These are phyloP conservation scores for Terfezia claveryi DNA, from an alignment of 495 filamentous ascomycete species.

Conservation along the genomic window DNA sequence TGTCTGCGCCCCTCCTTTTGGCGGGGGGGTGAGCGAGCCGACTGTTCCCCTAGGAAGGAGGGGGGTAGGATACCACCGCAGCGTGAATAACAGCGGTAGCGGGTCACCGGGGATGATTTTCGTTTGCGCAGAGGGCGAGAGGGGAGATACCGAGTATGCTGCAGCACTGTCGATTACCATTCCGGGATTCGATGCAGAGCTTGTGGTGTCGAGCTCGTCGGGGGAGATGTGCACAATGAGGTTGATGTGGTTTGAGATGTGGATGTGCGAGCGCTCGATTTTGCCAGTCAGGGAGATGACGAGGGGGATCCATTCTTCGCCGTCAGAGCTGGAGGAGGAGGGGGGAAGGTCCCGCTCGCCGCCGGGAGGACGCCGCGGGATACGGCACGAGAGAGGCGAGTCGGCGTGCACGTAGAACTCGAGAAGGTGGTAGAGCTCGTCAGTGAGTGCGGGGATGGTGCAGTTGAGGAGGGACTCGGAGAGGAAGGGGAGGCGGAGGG, in stretches of 20 bases:
- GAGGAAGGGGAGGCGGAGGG: slow-evolving; percentile 51
- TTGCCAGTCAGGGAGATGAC: slow-evolving; percentile 78
- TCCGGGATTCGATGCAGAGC: slow-evolving; percentile 26
- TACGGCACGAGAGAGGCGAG: slow-evolving; percentile 74
- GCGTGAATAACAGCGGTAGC: slow-evolving; percentile 54
- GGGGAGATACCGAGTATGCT: slow-evolving; percentile 63
- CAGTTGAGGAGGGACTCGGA: slow-evolving; percentile 70
- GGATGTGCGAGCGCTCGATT: slow-evolving; percentile 70
- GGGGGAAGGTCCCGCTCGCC: slow-evolving; percentile 5
- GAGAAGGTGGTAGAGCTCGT: slow-evolving; percentile 86
- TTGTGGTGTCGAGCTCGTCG: slow-evolving; percentile 25
- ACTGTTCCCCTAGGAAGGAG: slow-evolving; percentile 25
- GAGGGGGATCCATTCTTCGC: slow-evolving; percentile 34
- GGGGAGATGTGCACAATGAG: slow-evolving; percentile 14
- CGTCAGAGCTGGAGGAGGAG: neutral
- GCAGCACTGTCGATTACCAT: slow-evolving; percentile 53
- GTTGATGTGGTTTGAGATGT: slow-evolving; percentile 42
- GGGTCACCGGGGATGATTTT: slow-evolving; percentile 73
- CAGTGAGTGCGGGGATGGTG: slow-evolving; percentile 64
- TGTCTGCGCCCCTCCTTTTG: neutral
- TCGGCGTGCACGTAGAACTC: slow-evolving; percentile 98
- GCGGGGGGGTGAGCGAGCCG: too few species aligned
- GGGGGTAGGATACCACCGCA: slow-evolving; percentile 69
- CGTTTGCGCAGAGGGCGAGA: slow-evolving; percentile 33
- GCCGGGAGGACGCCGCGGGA: slow-evolving; percentile 50